Percentiles rank a stretch among this genome's conserved stretches.
These are phyloP conservation scores for Pseudogymnoascus sp. DNA, from an alignment of 2,329 filamentous ascomycete species.

Conservation along the genomic window DNA sequence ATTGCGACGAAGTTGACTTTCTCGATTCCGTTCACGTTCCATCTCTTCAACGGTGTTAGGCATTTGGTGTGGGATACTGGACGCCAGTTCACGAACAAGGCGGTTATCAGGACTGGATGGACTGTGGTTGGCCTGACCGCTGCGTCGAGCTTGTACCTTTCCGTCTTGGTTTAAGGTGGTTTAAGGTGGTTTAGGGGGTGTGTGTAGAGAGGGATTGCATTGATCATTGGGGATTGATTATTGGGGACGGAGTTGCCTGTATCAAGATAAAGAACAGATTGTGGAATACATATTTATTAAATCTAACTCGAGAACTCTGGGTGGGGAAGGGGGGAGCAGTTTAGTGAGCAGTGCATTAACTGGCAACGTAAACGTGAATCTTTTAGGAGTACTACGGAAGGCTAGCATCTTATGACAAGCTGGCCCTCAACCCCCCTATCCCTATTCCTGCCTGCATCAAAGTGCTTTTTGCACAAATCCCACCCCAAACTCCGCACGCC, in stretches of 20 bases:
- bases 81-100: conserved; percentile 53
- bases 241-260: conserved; percentile 8
- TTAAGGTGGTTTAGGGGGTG: conserved; percentile 16
- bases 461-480: neutral
- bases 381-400: neutral
- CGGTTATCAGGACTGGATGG: conserved; percentile 61
- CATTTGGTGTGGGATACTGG: conserved; percentile 67
- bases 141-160: conserved; percentile 35
- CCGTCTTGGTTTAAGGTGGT: conserved; percentile 20
- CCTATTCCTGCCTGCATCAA: neutral
- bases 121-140: conserved; percentile 50
- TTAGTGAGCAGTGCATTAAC: neutral
- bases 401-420: neutral
- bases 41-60: conserved; percentile 61
- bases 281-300: conserved; percentile 6
- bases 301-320: neutral
- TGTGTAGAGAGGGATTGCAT: neutral
- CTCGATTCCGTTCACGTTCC: conserved; percentile 61
- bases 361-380: neutral
- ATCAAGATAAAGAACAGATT: conserved; percentile 10
- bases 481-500: neutral
- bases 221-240: neutral
- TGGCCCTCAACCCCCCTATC: neutral
- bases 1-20: conserved; percentile 49
- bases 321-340: neutral